phyloP scores from a whole-genome alignment of 139 green algal species.

The Tetratostichococcus sp. region DNA sequence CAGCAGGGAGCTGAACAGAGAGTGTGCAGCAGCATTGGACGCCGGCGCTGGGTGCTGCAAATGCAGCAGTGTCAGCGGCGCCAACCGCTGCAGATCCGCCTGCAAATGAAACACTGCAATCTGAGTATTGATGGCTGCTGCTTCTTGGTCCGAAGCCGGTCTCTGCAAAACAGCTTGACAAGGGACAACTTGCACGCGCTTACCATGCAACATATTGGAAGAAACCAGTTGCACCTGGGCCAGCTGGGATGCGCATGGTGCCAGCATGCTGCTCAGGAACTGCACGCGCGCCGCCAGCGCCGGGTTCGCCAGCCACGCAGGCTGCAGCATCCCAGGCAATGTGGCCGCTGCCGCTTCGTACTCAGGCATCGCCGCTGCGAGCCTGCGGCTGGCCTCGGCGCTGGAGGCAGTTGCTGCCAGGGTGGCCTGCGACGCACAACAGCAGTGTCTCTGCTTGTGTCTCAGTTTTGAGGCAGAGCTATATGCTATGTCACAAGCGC shows the following conservation, averaged over 20 bases:
- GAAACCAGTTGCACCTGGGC: too few relatives aligned
- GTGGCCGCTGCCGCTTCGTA: conserved; percentile 20
- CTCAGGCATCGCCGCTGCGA: conserved; percentile 17
- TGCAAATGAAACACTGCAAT: background rate
- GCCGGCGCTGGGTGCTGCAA: conserved; percentile 26
- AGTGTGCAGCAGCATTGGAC: conserved; percentile 20
- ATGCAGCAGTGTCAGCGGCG: conserved; percentile 30
- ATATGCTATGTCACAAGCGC: too few relatives aligned
- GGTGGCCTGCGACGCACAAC: conserved; percentile 10
- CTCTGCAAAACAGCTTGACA: too few relatives aligned
- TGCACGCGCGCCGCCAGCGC: conserved; percentile 26
- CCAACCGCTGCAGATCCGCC: conserved; percentile 10
- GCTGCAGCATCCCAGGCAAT: background rate
- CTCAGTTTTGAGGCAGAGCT: too few relatives aligned
- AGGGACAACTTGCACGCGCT: too few relatives aligned
- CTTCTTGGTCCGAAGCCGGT: too few relatives aligned
- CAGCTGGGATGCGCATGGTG: conserved; percentile 18
- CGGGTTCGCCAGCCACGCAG: conserved; percentile 22
- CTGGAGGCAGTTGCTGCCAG: conserved; percentile 9
- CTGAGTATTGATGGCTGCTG: too few relatives aligned
- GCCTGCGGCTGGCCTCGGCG: background rate
- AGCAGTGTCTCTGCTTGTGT: background rate
- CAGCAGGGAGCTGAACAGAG: conserved; percentile 29
- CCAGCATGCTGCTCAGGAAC: conserved; percentile 28
- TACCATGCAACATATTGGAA: too few relatives aligned